phyloP scores from a whole-genome alignment of 2,329 filamentous ascomycete species.

The Cryphonectria parasitica region DNA sequence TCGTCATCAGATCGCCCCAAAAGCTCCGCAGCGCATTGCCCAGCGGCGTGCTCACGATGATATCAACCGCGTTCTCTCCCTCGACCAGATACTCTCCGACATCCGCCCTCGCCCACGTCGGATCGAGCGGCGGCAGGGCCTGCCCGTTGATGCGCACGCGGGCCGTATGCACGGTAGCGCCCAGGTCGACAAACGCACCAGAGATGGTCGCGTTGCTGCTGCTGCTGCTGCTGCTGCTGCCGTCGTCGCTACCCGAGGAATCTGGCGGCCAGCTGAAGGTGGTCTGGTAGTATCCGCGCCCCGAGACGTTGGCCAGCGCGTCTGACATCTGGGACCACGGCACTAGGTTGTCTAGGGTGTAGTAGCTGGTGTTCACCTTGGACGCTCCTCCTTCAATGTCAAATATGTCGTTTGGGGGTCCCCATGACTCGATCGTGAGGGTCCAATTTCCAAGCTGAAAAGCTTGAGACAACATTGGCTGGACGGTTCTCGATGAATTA shows the following conservation, averaged over 20 bases:
- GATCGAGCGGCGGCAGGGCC: slow-evolving; percentile 20
- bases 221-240: background rate
- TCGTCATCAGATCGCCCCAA: background rate
- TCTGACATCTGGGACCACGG: slow-evolving; percentile 14
- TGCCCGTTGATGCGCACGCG: slow-evolving; percentile 23
- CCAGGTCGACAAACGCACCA: slow-evolving; percentile 22
- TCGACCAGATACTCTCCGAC: background rate
- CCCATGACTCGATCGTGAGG: slow-evolving; percentile 17
- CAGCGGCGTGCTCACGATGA: slow-evolving; percentile 14
- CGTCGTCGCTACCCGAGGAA: too few relatives aligned
- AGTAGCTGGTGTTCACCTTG: slow-evolving; percentile 17
- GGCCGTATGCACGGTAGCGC: slow-evolving; percentile 17
- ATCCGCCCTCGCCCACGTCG: slow-evolving; percentile 15
- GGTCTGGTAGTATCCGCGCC: slow-evolving; percentile 21
- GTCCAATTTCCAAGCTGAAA: slow-evolving; percentile 11
- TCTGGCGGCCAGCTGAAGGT: slow-evolving; percentile 17
- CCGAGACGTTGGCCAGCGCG: slow-evolving; percentile 15
- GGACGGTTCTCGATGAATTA: background rate
- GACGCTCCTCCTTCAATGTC: background rate
- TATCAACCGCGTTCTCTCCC: slow-evolving; percentile 1
- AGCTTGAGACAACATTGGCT: background rate
- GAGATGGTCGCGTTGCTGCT: slow-evolving; percentile 1
- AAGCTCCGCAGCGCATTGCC: slow-evolving; percentile 5
- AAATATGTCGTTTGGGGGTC: slow-evolving; percentile 7
- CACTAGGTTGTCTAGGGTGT: slow-evolving; percentile 8